Evolutionary conservation across 352 stramenopile species (phyloP), one percentile per base, ranked within the genome.

Genomic region (Elongisporangium senticosum): DNA sequence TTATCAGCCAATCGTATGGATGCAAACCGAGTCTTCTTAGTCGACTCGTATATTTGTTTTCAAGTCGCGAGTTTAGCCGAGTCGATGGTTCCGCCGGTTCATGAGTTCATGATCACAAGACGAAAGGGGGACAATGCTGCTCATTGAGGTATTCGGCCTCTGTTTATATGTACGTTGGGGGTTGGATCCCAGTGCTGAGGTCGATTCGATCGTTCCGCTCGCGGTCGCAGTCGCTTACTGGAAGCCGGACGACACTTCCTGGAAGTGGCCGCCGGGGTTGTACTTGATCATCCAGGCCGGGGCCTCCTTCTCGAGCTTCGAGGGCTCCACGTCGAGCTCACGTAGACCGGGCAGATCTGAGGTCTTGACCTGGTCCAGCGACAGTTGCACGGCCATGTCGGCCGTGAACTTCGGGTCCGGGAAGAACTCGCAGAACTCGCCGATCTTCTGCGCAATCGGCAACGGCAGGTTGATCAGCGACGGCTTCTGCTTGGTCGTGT

Each of bases 271-370:
- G 43, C 92, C 95, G 39, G 74, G 66, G 77, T 97, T 95, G 78
- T 96, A 98, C 68, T 94, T 90, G 74, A 98, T 82, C 60, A 99
- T 79, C 71, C 97, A 99, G 69, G 90, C 90, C 52, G 97, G 97
- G 23, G 94, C 92, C 59, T 97, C 82, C 74, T 98, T 97, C 69
- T 98, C 95, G 66, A 99, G 86, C 63, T 95, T 95, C 56, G 76
- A 88, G 19, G 91, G 87, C 61, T 89, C 87, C 20, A 99, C 68
- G 59, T 90, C 82, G 48, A 96, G 67, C 64, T 95, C 83, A 7
- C 83, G 82, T 43, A 94, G 69, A 23, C 84, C 86, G 3, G 86
- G 86, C 24, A 93, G 59, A 53, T 76, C 76, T 49, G 79, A 90
- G 49, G 74, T 93, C 77, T 95, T 93, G 56, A 95, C 69, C 56